Evolutionary conservation across 208 protist genomes (phyloP).

Genomic region (Wallacemonas sp.): DNA sequence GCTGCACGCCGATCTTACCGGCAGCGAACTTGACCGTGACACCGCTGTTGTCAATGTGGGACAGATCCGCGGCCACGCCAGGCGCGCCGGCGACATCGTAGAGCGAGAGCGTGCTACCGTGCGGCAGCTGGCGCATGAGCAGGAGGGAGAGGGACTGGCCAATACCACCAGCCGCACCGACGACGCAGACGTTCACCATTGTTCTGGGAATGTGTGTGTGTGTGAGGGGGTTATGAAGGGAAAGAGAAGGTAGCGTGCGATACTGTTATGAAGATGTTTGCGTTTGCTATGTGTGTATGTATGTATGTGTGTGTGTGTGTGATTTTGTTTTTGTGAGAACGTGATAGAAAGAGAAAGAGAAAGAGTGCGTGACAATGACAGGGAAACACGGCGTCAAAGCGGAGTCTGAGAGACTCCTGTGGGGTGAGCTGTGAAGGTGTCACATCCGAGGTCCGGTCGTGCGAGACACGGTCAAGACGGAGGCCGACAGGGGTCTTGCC

Average conservation of each 20-base stretch:
- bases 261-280: too few species aligned
- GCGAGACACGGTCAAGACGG: too few species aligned
- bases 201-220: too few species aligned
- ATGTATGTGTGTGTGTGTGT: too few species aligned
- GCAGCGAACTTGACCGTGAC: too few species aligned
- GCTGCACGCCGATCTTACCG: conserved; percentile 70
- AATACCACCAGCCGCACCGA: conserved; percentile 89
- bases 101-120: conserved; percentile 86
- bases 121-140: conserved; percentile 69
- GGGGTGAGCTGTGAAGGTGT: too few species aligned
- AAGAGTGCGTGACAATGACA: conserved; percentile 2
- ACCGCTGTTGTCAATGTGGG: too few species aligned
- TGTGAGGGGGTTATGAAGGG: not conserved
- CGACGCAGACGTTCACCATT: conserved; percentile 88
- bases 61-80: conserved; percentile 94
- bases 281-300: too few species aligned
- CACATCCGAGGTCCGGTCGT: too few species aligned
- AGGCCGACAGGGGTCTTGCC: too few species aligned
- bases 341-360: conserved; percentile 1
- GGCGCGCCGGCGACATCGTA: conserved; percentile 91
- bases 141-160: conserved; percentile 89
- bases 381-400: not conserved
- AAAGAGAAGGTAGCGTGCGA: not conserved
- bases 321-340: too few species aligned
- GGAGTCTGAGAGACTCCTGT: too few species aligned